phyloP scores from a whole-genome alignment of 352 stramenopile species.

The Thalassiosira livingstoniorum region DNA sequence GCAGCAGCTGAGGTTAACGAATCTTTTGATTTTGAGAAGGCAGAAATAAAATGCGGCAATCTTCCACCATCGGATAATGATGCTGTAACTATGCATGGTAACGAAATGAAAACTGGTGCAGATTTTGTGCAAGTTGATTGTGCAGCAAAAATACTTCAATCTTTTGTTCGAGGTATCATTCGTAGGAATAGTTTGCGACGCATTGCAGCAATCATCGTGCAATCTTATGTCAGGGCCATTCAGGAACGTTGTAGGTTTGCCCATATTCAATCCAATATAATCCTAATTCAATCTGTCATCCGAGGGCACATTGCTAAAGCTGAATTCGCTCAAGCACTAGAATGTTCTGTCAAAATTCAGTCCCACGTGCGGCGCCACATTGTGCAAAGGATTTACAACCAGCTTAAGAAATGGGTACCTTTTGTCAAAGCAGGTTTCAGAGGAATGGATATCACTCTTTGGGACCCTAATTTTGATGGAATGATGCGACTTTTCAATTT shows the following conservation, averaged over 20 bases:
- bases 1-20: conserved; percentile 20
- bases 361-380: neutral
- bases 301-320: neutral
- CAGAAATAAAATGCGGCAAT: neutral
- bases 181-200: conserved; percentile 17
- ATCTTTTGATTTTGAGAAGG: conserved; percentile 14
- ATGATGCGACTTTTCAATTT: no score
- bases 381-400: neutral
- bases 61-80: neutral
- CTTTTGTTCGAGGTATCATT: neutral
- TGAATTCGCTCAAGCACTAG: neutral
- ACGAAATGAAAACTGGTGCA: conserved; percentile 4
- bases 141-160: conserved; percentile 9
- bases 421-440: neutral
- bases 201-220: neutral
- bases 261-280: neutral
- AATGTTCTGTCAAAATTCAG: neutral
- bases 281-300: no score
- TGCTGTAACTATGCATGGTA: neutral
- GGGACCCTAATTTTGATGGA: neutral
- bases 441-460: neutral
- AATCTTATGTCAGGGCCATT: neutral
- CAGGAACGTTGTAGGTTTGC: neutral
- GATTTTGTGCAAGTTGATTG: neutral
- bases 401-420: neutral